These are phyloP conservation scores for Collybia sp. DNA, from an alignment of 768 basidiomycete genomes.

Conservation along the genomic window DNA sequence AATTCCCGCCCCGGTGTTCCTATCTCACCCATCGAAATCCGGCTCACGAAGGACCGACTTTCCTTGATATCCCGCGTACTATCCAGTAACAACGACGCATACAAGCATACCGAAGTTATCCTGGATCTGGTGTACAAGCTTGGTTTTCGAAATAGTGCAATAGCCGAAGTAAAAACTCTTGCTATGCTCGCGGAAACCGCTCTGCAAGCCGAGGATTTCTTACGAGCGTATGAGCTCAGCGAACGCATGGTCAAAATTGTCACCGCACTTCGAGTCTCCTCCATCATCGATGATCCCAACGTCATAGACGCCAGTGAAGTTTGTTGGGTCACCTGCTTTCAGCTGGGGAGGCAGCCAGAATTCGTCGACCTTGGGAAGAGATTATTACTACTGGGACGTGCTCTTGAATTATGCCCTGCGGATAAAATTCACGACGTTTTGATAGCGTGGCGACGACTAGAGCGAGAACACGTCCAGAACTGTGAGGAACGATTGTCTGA, in stretches of 20 bases:
- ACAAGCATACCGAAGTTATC: slow-evolving; percentile 89
- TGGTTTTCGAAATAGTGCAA: slow-evolving; percentile 66
- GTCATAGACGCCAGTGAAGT: slow-evolving; percentile 68
- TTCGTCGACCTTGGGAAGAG: slow-evolving; percentile 66
- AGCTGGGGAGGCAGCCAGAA: slow-evolving; percentile 80
- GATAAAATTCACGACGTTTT: slow-evolving; percentile 80
- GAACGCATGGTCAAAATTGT: slow-evolving; percentile 68
- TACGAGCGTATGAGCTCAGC: slow-evolving; percentile 65
- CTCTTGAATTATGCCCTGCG: slow-evolving; percentile 82
- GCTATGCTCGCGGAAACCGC: slow-evolving; percentile 93
- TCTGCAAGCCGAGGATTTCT: slow-evolving; percentile 76
- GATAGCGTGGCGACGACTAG: slow-evolving; percentile 68
- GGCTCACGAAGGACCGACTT: slow-evolving; percentile 85
- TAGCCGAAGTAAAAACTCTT: slow-evolving; percentile 77
- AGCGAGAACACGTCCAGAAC: slow-evolving; percentile 54
- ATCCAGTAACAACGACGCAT: slow-evolving; percentile 79
- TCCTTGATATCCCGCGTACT: slow-evolving; percentile 85
- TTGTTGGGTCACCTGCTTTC: slow-evolving; percentile 88
- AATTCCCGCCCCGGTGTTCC: slow-evolving; percentile 68
- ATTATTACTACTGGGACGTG: slow-evolving; percentile 69
- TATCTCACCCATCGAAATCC: slow-evolving; percentile 90
- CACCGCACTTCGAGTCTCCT: slow-evolving; percentile 34
- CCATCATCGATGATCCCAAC: slow-evolving; percentile 29
- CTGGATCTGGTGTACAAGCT: slow-evolving; percentile 88
- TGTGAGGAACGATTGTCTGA: slow-evolving; percentile 39